A percentile compares a stretch with the other conserved stretches of the same genome.
Conservation (phyloP, 2,329 filamentous ascomycete genomes). For the Aureobasidium pullulans region DNA sequence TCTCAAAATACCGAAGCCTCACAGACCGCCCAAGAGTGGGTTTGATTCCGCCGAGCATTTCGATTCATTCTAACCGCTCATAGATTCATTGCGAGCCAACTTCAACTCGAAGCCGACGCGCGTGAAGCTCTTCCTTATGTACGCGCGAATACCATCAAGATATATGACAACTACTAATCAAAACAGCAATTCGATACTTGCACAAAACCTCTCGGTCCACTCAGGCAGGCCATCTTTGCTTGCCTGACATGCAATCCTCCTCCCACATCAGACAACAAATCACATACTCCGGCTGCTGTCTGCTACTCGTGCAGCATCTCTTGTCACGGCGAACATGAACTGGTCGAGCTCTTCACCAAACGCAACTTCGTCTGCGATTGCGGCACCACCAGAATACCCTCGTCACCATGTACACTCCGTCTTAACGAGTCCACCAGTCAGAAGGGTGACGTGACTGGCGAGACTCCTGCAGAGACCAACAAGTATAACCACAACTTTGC, state of each 20-base stretch:
- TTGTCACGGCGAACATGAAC: constrained; percentile 88
- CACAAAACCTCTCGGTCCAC: constrained; percentile 78
- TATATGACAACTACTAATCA: constrained; percentile 3
- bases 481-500: constrained; percentile 94
- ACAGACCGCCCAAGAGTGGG: constrained; percentile 46
- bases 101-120: constrained; percentile 87
- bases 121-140: constrained; percentile 92
- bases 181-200: constrained; percentile 83
- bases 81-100: constrained; percentile 82
- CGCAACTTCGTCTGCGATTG: constrained; percentile 96
- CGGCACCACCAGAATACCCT: constrained; percentile 71
- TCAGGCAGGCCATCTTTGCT: constrained; percentile 84
- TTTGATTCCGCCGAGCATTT: not conserved
- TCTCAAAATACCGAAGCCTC: constrained; percentile 44
- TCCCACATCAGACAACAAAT: constrained; percentile 53
- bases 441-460: constrained; percentile 69
- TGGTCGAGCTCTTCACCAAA: constrained; percentile 95
- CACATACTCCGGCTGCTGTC: constrained; percentile 69
- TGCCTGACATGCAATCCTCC: constrained; percentile 90
- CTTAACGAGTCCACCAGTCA: constrained; percentile 63
- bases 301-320: constrained; percentile 97
- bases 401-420: constrained; percentile 65
- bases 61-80: not conserved
- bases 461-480: constrained; percentile 65
- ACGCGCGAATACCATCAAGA: constrained; percentile 25